Evolutionary conservation across 2,329 filamentous ascomycete species (phyloP), one percentile per base, ranked within the genome.

Genomic region (Ilyonectria destructans): DNA sequence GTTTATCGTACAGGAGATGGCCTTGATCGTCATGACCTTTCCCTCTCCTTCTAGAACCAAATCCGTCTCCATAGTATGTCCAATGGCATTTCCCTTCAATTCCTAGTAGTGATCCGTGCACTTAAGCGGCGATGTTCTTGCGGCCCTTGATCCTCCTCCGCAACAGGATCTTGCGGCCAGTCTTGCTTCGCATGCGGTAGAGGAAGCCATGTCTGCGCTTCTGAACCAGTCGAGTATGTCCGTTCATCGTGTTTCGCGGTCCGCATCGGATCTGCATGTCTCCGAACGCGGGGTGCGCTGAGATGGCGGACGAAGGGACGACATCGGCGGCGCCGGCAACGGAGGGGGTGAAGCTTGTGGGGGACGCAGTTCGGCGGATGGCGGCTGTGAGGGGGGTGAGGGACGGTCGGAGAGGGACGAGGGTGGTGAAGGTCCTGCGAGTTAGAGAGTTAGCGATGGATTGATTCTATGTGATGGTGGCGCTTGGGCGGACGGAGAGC

Each of bases 181-280:
- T 86, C 75, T 82, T 84, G 52, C 84, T 85, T 71, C 84, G 81
- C 71, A 85, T 78, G 43, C 88, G 82, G 71, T 82, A 84, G 55
- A 91, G 78, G 73, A 89, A 91, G 1, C 89, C 89, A 71, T 87
- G 85, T 71, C 88, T 84, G 26, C 88, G 83, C 83, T 90, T 90
- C 80, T 89, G 87, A 15, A 90, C 78, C 61, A 90, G 80, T 40
- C 88, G 83, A 62, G 85, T 88, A 62, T 85, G 80, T 57, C 83
- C 80, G 62, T 86, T 85, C 86, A 90, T 86, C 35, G 87, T 90
- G 75, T 88, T 85, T 67, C 88, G 85, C 55, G 88, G 88, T 1
- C 87, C 88, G 81, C 85, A 90, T 62, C 88, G 86, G 70, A 90
- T 81, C 80, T 89, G 88, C 77, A 79, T 78, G 55, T 80, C 83